Base-by-base conservation (phyloP, 2,329 filamentous ascomycete genomes). In the Exophiala phaeomuriformis region DNA sequence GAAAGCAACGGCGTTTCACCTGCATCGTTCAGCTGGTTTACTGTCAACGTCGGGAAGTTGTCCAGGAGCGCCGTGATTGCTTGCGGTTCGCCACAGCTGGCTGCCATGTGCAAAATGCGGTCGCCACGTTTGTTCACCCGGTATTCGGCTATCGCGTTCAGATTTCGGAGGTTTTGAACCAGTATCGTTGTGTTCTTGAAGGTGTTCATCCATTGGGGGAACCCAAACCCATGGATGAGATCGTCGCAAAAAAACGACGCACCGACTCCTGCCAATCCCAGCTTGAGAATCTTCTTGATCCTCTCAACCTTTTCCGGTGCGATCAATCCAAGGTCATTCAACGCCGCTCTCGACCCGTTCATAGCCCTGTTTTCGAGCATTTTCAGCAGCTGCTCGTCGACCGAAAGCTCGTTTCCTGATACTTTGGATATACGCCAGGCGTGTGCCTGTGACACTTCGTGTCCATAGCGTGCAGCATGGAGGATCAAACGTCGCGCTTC, bases 121-220 rank as follows among this genome's bases (percentile, higher is more conserved):
- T 45, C 42, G 7, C 42, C 42, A 45, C 42, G 42, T n/a, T 45
- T 45, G 42, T 45, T 45, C 28, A 45, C 42, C 31, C 29, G 31
- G 42, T 32, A 45, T 2, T 45, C 42, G 3, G 42, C 28, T 10
- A 45, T 45, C 7, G 42, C 42, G 4, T 27, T 27, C 29, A 33
- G 42, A 32, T 45, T 45, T 3, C 28, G 3, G 4, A 32, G 12
- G 6, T 45, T 45, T n/a, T 33, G 6, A 4, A 45, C 42, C 42
- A 45, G 42, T 4, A 31, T n/a, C 4, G 42, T n/a, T 9, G 42
- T 31, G 42, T 45, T 33, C 10, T 31, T 12, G 31, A 45, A 45
- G 28, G 42, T 45, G 10, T 45, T 45, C 42, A 45, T 45, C 42
- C 42, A 45, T n/a, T 45, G 42, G 5, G 42, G 42, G 29, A 45